These are phyloP conservation scores for Pelagophyceae sp. DNA, from an alignment of 352 stramenopile genomes.

Conservation along the genomic window DNA sequence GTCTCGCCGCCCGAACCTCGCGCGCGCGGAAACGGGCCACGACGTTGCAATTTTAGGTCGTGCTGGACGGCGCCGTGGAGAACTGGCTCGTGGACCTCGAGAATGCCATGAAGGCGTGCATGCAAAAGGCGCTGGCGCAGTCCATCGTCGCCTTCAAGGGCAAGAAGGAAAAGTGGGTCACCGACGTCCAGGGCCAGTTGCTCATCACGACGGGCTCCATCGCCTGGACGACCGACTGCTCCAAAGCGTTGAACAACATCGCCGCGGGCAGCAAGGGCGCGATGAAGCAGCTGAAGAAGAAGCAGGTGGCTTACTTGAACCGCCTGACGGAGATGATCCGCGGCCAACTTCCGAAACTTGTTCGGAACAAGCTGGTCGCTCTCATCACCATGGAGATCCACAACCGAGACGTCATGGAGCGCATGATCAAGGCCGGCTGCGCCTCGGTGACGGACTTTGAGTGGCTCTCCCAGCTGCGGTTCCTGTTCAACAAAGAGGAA, in stretches of 20 bases:
- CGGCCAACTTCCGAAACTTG: constrained; percentile 60
- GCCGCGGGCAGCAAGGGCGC: constrained; percentile 74
- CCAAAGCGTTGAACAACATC: constrained; percentile 79
- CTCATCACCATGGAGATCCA: constrained; percentile 92
- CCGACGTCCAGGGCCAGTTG: constrained; percentile 78
- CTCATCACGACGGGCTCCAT: constrained; percentile 83
- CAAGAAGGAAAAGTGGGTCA: constrained; percentile 85
- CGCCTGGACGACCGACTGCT: constrained; percentile 80
- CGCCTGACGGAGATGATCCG: constrained; percentile 81
- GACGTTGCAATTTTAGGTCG: too few species aligned
- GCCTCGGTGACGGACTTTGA: constrained; percentile 80
- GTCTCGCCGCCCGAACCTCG: too few species aligned
- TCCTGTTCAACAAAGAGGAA: constrained; percentile 52
- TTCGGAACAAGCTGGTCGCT: constrained; percentile 85
- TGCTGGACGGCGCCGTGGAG: constrained; percentile 76
- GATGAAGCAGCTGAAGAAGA: constrained; percentile 77
- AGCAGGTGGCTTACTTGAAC: constrained; percentile 80
- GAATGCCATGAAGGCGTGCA: constrained; percentile 62
- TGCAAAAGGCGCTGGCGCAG: constrained; percentile 69
- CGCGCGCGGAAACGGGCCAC: too few species aligned
- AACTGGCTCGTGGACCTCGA: constrained; percentile 72
- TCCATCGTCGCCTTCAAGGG: constrained; percentile 71
- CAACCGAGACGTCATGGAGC: constrained; percentile 81
- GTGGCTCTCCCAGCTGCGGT: constrained; percentile 80
- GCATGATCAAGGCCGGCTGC: constrained; percentile 81